A percentile compares a stretch with the other conserved stretches of the same genome.
Conservation (phyloP, 768 basidiomycete genomes). For the Boletus tomentosulus region DNA sequence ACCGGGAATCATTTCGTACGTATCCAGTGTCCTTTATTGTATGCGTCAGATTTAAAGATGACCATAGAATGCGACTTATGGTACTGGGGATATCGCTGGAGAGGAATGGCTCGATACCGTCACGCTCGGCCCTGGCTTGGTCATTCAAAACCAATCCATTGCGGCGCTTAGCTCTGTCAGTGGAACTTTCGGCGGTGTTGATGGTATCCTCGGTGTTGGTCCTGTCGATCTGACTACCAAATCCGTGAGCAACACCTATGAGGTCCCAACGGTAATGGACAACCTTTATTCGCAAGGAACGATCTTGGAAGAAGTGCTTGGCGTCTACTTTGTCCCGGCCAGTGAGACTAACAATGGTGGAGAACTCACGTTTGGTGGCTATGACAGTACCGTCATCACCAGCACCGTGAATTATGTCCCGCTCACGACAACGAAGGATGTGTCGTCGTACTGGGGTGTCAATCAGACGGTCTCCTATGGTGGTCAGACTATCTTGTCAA, state of each 20-base stretch:
- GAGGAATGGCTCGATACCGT: slow-evolving; percentile 1
- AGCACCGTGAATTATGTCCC: slow-evolving; percentile 16
- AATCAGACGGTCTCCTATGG: slow-evolving; percentile 24
- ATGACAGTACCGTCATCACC: slow-evolving; percentile 11
- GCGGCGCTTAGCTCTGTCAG: slow-evolving; percentile 21
- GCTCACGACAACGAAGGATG: slow-evolving; percentile 20
- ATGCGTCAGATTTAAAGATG: neutral
- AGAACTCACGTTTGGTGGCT: slow-evolving; percentile 23
- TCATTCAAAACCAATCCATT: neutral
- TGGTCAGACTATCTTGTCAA: slow-evolving; percentile 10
- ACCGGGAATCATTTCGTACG: slow-evolving; percentile 8
- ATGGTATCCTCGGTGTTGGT: slow-evolving; percentile 21
- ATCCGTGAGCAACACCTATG: slow-evolving; percentile 7
- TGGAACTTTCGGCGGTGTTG: neutral
- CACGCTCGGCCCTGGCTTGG: neutral
- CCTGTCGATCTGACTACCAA: slow-evolving; percentile 31
- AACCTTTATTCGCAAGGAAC: slow-evolving; percentile 28
- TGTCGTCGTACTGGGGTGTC: slow-evolving; percentile 27
- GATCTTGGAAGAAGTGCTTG: slow-evolving; percentile 24
- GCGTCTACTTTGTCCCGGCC: slow-evolving; percentile 29
- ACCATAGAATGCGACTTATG: neutral
- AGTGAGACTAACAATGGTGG: slow-evolving; percentile 14
- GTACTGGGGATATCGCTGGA: neutral
- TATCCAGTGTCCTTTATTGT: no score
- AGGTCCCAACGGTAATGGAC: slow-evolving; percentile 32